These are phyloP conservation scores for Ascochyta lentis DNA, from an alignment of 2,329 filamentous ascomycete genomes.

Conservation along the genomic window DNA sequence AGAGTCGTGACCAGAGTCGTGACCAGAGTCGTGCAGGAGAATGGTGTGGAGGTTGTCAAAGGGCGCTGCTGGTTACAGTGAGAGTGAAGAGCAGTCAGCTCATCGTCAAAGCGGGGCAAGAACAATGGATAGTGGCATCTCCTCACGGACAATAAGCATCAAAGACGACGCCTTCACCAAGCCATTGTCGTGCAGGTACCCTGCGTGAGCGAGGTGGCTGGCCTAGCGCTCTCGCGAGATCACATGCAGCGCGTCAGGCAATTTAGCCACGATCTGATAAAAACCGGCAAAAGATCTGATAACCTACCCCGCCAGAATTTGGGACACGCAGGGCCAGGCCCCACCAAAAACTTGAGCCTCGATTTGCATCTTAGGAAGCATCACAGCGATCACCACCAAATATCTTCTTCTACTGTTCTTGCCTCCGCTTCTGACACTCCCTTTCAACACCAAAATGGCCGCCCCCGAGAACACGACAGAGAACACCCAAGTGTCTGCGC, in stretches of 20 bases:
- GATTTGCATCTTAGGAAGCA: conserved; percentile 13
- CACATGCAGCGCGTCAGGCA: conserved; percentile 17
- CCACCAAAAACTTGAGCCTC: conserved; percentile 37
- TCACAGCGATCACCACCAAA: conserved; percentile 9
- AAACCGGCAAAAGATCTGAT: conserved; percentile 29
- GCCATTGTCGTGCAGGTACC: conserved; percentile 27
- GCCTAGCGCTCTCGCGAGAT: conserved; percentile 18
- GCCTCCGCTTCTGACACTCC: background rate
- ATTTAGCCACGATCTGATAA: conserved; percentile 1
- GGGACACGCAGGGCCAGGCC: conserved; percentile 9
- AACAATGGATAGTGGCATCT: conserved; percentile 1
- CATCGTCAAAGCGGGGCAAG: conserved; percentile 11
- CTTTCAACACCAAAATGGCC: conserved; percentile 30
- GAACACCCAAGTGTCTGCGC: conserved; percentile 61
- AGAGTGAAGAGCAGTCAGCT: conserved; percentile 23
- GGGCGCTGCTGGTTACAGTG: conserved; percentile 13
- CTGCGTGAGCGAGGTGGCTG: conserved; percentile 18
- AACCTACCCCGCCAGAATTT: conserved; percentile 23
- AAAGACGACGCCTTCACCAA: conserved; percentile 23
- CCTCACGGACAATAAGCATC: conserved; percentile 18
- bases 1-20: background rate
- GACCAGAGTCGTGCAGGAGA: background rate
- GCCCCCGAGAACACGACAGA: conserved; percentile 27
- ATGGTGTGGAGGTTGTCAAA: background rate
- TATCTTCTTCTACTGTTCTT: background rate